Evolutionary conservation across 2,329 filamentous ascomycete genomes (phyloP).

Genomic region (Penicillium sp.): DNA sequence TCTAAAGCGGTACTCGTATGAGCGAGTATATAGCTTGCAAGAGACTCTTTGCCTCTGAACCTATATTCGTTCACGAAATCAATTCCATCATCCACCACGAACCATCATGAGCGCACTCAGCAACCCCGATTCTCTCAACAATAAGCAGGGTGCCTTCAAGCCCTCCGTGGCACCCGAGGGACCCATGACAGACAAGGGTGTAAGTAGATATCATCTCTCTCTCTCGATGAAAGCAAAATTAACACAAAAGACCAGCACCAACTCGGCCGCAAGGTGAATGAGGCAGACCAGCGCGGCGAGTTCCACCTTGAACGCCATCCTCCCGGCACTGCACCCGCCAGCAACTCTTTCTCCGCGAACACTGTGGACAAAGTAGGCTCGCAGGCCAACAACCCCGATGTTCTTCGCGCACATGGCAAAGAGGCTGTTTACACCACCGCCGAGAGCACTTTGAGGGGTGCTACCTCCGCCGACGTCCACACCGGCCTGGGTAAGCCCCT

Average conservation of each 20-base stretch:
- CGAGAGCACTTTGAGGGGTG: slow-evolving; percentile 51
- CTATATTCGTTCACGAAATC: background rate
- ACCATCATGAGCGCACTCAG: slow-evolving; percentile 28
- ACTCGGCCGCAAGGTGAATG: slow-evolving; percentile 61
- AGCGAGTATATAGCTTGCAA: background rate
- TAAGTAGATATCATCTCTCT: slow-evolving; percentile 40
- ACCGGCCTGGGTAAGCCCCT: slow-evolving; percentile 56
- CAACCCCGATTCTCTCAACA: slow-evolving; percentile 56
- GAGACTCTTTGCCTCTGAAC: too few species aligned
- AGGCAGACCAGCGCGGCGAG: slow-evolving; percentile 60
- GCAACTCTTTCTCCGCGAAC: slow-evolving; percentile 53
- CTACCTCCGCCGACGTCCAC: slow-evolving; percentile 57
- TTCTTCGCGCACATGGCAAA: slow-evolving; percentile 45
- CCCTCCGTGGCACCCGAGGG: slow-evolving; percentile 54
- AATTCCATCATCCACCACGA: background rate
- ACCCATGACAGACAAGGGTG: slow-evolving; percentile 57
- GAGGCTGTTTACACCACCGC: slow-evolving; percentile 47
- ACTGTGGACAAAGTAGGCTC: slow-evolving; percentile 37
- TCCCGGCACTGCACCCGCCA: slow-evolving; percentile 63
- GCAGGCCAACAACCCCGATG: slow-evolving; percentile 44
- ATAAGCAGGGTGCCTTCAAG: slow-evolving; percentile 59
- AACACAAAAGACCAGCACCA: slow-evolving; percentile 57
- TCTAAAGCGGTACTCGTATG: background rate
- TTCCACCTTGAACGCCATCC: slow-evolving; percentile 65
- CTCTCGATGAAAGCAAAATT: slow-evolving; percentile 15